A percentile compares a stretch with the other conserved stretches of the same genome.
phyloP scores from a whole-genome alignment of 108 stramenopile species.

The Fragilaria crotonensis region DNA sequence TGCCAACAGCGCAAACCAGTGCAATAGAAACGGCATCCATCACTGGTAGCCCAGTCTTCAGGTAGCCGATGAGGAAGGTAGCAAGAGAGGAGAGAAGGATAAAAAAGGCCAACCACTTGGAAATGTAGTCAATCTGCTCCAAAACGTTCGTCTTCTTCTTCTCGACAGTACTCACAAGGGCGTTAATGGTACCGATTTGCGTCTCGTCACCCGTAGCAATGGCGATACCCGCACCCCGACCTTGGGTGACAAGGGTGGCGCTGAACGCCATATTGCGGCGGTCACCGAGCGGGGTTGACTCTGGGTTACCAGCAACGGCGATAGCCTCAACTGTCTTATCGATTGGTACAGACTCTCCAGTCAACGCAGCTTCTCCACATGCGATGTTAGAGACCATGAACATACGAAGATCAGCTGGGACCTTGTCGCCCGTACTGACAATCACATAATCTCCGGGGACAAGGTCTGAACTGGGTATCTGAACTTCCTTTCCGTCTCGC shows the following conservation, averaged over 20 bases:
- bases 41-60: constrained; percentile 24
- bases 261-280: constrained; percentile 80
- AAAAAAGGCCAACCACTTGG: constrained; percentile 68
- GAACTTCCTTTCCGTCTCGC: constrained; percentile 57
- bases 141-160: constrained; percentile 90
- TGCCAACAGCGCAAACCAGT: constrained; percentile 87
- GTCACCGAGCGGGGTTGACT: constrained; percentile 71
- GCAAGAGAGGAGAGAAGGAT: constrained; percentile 69
- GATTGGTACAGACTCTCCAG: constrained; percentile 87
- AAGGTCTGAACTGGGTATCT: constrained; percentile 49
- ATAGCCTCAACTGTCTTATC: constrained; percentile 65
- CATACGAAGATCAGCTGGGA: constrained; percentile 88
- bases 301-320: constrained; percentile 24
- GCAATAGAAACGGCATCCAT: constrained; percentile 65
- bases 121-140: constrained; percentile 85
- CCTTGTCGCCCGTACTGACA: constrained; percentile 61
- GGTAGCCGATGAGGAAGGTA: constrained; percentile 79
- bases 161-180: constrained; percentile 68
- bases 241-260: constrained; percentile 88
- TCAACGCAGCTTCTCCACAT: constrained; percentile 81
- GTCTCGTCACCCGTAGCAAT: constrained; percentile 79
- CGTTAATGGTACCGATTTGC: constrained; percentile 94
- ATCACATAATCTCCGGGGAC: constrained; percentile 74
- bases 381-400: constrained; percentile 62
- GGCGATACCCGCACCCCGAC: constrained; percentile 77